phyloP scores from a whole-genome alignment of 768 basidiomycete species.

The Goffeauzyma gilvescens region DNA sequence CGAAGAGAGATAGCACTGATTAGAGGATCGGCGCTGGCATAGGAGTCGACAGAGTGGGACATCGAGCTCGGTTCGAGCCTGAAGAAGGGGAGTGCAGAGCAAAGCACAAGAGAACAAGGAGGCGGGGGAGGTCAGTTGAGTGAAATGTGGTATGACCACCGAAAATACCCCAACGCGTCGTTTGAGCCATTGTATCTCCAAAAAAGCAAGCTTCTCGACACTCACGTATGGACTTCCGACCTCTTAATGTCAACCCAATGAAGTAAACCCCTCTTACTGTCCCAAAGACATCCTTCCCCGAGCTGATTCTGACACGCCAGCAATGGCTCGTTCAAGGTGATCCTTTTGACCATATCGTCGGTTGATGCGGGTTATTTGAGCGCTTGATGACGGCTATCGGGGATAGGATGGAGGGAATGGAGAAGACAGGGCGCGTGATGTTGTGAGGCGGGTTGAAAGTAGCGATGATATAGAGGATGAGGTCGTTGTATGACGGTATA shows the following conservation, averaged over 20 bases:
- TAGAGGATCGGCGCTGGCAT: too few relatives aligned
- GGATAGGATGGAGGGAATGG: too few relatives aligned
- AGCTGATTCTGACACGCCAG: conserved; percentile 20
- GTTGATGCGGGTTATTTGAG: too few relatives aligned
- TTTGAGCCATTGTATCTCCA: not conserved
- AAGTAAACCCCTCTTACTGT: conserved; percentile 19
- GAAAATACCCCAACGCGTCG: not conserved
- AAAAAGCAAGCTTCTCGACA: not conserved
- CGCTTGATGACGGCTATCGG: too few relatives aligned
- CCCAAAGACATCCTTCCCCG: conserved; percentile 29
- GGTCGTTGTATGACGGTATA: too few relatives aligned
- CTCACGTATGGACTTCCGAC: conserved; percentile 23
- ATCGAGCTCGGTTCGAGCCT: conserved; percentile 20
- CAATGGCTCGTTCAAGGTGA: conserved; percentile 18
- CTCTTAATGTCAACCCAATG: conserved; percentile 27
- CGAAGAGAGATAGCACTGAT: too few relatives aligned
- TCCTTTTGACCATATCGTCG: conserved; percentile 3
- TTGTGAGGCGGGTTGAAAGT: too few relatives aligned
- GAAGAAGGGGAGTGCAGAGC: not conserved
- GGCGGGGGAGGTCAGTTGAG: too few relatives aligned
- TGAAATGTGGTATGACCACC: too few relatives aligned
- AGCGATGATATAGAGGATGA: too few relatives aligned
- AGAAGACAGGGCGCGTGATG: too few relatives aligned
- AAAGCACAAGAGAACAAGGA: too few relatives aligned
- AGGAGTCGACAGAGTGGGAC: conserved; percentile 21